A percentile compares a stretch with the other conserved stretches of the same genome.
Evolutionary conservation across 192 early-diverging fungal species (phyloP).

Genomic region (Diversispora epigaea): DNA sequence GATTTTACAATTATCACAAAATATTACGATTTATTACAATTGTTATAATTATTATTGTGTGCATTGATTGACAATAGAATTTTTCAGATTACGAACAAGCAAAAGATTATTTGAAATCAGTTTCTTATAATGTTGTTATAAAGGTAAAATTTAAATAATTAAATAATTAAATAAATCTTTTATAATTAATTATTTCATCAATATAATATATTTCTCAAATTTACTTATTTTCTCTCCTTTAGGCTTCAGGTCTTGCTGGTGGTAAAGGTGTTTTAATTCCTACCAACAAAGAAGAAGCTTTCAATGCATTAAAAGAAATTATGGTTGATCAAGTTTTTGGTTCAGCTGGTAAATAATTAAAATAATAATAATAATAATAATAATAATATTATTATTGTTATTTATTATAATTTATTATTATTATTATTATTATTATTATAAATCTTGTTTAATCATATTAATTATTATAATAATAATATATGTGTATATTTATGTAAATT

Average conservation of each 20-base stretch:
- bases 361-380: background rate
- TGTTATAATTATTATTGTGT: too few species aligned
- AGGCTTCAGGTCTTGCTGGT: constrained; percentile 94
- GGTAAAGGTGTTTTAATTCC: constrained; percentile 98
- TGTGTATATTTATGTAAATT: too few species aligned
- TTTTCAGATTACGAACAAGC: constrained; percentile 82
- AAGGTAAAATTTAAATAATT: constrained; percentile 52
- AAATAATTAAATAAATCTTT: background rate
- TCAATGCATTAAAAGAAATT: constrained; percentile 79
- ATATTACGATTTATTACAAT: too few species aligned
- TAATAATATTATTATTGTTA: background rate
- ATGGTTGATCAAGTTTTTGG: constrained; percentile 94
- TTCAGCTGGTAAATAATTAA: constrained; percentile 56
- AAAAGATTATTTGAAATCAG: constrained; percentile 58
- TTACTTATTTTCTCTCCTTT: constrained; percentile 32
- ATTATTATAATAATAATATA: too few species aligned
- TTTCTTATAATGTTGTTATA: constrained; percentile 74
- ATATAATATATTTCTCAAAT: background rate
- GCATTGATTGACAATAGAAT: constrained; percentile 39
- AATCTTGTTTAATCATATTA: too few species aligned
- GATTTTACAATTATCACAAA: too few species aligned
- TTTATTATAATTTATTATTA: too few species aligned
- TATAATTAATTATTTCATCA: too few species aligned
- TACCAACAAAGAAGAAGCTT: constrained; percentile 77
- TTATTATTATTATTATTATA: background rate